phyloP scores from a whole-genome alignment of 1,139 yeast species.

The Taphrina sp. region DNA sequence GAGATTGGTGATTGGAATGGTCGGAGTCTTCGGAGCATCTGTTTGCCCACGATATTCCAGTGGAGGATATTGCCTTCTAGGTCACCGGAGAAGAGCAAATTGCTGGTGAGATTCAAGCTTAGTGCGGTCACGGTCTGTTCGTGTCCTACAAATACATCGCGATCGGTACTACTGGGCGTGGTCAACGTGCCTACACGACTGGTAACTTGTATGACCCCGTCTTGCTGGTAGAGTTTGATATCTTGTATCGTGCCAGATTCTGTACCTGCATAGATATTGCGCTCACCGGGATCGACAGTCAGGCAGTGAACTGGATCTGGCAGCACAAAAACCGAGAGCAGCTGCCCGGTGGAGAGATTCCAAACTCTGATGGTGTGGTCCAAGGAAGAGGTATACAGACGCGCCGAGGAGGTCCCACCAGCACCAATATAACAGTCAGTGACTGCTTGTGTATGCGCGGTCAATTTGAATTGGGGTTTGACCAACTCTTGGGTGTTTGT shows the following conservation, averaged over 20 bases:
- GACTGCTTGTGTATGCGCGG: constrained; percentile 75
- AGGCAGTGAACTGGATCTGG: constrained; percentile 59
- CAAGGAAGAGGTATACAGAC: constrained; percentile 65
- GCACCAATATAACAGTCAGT: constrained; percentile 59
- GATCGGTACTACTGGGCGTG: constrained; percentile 40
- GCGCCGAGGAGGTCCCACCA: constrained; percentile 59
- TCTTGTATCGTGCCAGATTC: constrained; percentile 60
- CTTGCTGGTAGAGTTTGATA: constrained; percentile 53
- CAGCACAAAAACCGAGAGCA: constrained; percentile 70
- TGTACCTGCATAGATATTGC: constrained; percentile 71
- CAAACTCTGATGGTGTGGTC: constrained; percentile 68
- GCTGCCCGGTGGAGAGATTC: constrained; percentile 44
- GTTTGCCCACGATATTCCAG: constrained; percentile 74
- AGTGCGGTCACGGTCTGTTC: constrained; percentile 52
- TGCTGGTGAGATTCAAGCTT: constrained; percentile 71
- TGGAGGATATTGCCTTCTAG: constrained; percentile 62
- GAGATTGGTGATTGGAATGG: no score
- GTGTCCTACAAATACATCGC: constrained; percentile 39
- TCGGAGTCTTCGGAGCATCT: constrained; percentile 65
- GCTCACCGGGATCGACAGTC: constrained; percentile 75
- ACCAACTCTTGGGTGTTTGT: constrained; percentile 41
- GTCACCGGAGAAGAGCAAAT: constrained; percentile 72
- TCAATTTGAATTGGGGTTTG: constrained; percentile 54
- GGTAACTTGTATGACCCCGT: constrained; percentile 49
- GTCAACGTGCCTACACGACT: constrained; percentile 56